Base-by-base conservation (phyloP, 306 rosid genomes). In the Glycine tomentella region DNA sequence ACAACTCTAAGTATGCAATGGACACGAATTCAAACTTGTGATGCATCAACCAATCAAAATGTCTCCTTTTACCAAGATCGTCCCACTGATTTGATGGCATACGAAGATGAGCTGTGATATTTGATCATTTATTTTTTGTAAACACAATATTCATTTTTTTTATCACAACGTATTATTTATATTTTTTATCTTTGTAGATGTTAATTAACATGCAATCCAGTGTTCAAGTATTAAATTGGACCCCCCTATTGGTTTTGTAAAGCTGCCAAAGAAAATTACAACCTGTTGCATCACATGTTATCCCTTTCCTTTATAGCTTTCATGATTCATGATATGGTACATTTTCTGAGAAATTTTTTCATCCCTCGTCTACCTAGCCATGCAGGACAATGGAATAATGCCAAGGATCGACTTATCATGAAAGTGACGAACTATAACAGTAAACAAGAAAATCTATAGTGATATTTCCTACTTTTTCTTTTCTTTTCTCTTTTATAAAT, bases 261-360 rank as follows among this genome's bases (percentile, higher is more conserved):
- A 38, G 75, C 78, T 69, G 49, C 81, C 78, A 69, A 75, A 69
- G 76, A 42, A 46, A 58, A 68, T 82, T 83, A 80, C 76, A 69
- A 82, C 72, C 85, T 82, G 79, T 74, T 67, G 61, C 79, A 44
- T 76, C 85, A 61, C 89, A 74, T 74, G 84, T 66, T 86, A 64
- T 25, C 69, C 42, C 44, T 57, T 40, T 33, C 14, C 74, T 74
- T 56, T 64, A 58, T 48, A 34, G 83, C 76, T 70, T 36, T 75
- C 78, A 69, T 80, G 50, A 75, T 69, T 74, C 81, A 80, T 59
- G 38, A 44, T 9, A 50, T 16, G 70, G 64, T 76, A 82, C 83
- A 34, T 42, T 16, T 59, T 59, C 31, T 14, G 17, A 25, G 55
- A 15, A 71, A 78, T 2, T 34, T 34, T 33, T 65, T 7, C 50